phyloP scores from a whole-genome alignment of 495 filamentous ascomycete genomes.

The Xylaria acuta region DNA sequence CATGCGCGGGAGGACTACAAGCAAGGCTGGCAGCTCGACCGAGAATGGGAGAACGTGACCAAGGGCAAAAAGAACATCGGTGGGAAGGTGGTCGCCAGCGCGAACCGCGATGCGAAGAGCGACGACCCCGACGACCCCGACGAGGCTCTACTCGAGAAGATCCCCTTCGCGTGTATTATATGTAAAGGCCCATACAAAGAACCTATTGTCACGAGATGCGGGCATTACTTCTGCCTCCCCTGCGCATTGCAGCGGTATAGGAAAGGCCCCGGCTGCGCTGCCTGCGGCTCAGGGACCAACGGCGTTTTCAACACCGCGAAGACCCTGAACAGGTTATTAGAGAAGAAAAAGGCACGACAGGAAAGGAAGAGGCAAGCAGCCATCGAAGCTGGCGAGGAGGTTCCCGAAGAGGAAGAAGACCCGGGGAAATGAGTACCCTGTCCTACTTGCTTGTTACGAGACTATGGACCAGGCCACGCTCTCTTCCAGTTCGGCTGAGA shows the following conservation, averaged over 20 bases:
- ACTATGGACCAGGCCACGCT: neutral
- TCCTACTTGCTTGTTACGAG: neutral
- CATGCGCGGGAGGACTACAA: slow-evolving; percentile 89
- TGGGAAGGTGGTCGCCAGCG: slow-evolving; percentile 69
- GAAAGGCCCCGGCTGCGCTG: slow-evolving; percentile 79
- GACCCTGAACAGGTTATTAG: slow-evolving; percentile 77
- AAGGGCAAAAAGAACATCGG: slow-evolving; percentile 73
- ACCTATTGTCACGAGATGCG: slow-evolving; percentile 87
- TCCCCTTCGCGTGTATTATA: slow-evolving; percentile 95
- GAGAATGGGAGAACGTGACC: slow-evolving; percentile 86
- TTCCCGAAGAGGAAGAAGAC: slow-evolving; percentile 50
- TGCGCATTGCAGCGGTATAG: slow-evolving; percentile 87
- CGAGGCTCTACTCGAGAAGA: slow-evolving; percentile 79
- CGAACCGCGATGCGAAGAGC: slow-evolving; percentile 51
- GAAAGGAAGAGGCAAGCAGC: slow-evolving; percentile 72
- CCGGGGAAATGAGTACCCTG: neutral
- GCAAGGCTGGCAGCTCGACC: slow-evolving; percentile 93
- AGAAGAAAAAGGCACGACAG: slow-evolving; percentile 79
- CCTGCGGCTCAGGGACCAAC: slow-evolving; percentile 81
- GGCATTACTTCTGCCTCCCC: slow-evolving; percentile 92
- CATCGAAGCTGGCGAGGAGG: slow-evolving; percentile 72
- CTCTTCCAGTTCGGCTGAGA: slow-evolving; percentile 6
- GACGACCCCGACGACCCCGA: slow-evolving; percentile 66
- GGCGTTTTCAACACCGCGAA: slow-evolving; percentile 93
- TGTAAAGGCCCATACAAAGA: slow-evolving; percentile 81